phyloP scores from a whole-genome alignment of 306 rosid species.

The Acmispon strigosus region DNA sequence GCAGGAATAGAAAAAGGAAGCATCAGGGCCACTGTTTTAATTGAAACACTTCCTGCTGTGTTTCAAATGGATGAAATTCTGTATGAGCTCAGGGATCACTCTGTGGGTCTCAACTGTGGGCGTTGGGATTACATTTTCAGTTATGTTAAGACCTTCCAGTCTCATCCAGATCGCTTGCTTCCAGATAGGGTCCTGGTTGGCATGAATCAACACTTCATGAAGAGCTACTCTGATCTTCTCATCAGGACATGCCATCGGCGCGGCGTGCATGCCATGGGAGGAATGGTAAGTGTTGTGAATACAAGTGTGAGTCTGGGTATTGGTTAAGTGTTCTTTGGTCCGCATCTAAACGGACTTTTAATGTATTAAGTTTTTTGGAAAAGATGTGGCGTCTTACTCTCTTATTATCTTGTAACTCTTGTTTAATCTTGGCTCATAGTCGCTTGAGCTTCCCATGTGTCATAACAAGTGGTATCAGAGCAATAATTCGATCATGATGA shows the following conservation, averaged over 20 bases:
- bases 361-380: no score
- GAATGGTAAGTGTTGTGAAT: constrained; percentile 54
- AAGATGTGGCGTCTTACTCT: no score
- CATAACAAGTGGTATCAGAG: no score
- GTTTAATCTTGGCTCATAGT: no score
- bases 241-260: constrained; percentile 84
- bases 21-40: constrained; percentile 83
- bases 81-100: constrained; percentile 82
- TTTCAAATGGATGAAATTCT: constrained; percentile 94
- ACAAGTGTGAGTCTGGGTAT: no score
- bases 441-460: no score
- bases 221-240: constrained; percentile 80
- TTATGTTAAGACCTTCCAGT: constrained; percentile 87
- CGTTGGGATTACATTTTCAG: constrained; percentile 98
- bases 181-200: constrained; percentile 84
- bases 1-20: constrained; percentile 77
- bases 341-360: no score
- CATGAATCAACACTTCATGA: constrained; percentile 92
- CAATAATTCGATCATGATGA: no score
- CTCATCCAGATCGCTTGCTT: constrained; percentile 69
- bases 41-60: constrained; percentile 88
- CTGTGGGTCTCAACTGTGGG: constrained; percentile 84
- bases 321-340: no score
- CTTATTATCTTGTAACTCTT: no score
- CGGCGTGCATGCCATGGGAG: constrained; percentile 89